phyloP scores from a whole-genome alignment of 1,284 basidiomycete species.

The Malassezia restricta region DNA sequence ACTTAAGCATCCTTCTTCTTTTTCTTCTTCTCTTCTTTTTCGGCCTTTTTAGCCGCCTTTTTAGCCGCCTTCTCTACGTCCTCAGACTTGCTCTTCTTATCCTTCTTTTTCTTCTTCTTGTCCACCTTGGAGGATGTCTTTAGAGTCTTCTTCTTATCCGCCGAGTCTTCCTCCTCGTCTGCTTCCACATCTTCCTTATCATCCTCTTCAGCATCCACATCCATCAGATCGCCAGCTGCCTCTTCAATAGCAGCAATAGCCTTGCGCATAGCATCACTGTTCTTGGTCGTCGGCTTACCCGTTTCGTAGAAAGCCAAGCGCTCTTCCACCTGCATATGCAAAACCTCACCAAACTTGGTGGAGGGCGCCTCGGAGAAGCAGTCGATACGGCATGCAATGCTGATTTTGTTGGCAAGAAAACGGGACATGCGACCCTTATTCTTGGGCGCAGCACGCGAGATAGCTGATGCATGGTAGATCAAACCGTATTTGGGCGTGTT shows the following conservation, averaged over 20 bases:
- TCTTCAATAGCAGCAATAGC: slow-evolving; percentile 67
- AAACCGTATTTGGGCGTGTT: slow-evolving; percentile 78
- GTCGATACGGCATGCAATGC: slow-evolving; percentile 93
- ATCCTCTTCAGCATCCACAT: slow-evolving; percentile 55
- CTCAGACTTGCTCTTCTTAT: slow-evolving; percentile 50
- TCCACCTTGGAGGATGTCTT: slow-evolving; percentile 31
- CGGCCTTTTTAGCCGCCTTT: slow-evolving; percentile 53
- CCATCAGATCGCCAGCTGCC: slow-evolving; percentile 59
- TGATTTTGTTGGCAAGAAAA: slow-evolving; percentile 88
- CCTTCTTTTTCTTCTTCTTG: slow-evolving; percentile 51
- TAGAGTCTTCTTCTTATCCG: slow-evolving; percentile 49
- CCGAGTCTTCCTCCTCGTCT: slow-evolving; percentile 50
- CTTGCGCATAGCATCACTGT: slow-evolving; percentile 57
- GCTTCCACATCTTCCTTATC: slow-evolving; percentile 51
- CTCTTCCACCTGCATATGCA: slow-evolving; percentile 88
- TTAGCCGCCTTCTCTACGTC: slow-evolving; percentile 43
- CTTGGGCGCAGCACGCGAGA: slow-evolving; percentile 84
- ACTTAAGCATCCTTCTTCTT: slow-evolving; percentile 26
- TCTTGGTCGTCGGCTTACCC: slow-evolving; percentile 41
- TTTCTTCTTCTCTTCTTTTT: slow-evolving; percentile 54
- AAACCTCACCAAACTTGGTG: slow-evolving; percentile 84
- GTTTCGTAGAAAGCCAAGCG: slow-evolving; percentile 81
- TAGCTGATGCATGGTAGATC: slow-evolving; percentile 57
- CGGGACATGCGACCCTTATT: slow-evolving; percentile 80
- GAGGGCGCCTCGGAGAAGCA: slow-evolving; percentile 80